These are phyloP conservation scores for Metarhizium humberi DNA, from an alignment of 2,329 filamentous ascomycete species.

Conservation along the genomic window DNA sequence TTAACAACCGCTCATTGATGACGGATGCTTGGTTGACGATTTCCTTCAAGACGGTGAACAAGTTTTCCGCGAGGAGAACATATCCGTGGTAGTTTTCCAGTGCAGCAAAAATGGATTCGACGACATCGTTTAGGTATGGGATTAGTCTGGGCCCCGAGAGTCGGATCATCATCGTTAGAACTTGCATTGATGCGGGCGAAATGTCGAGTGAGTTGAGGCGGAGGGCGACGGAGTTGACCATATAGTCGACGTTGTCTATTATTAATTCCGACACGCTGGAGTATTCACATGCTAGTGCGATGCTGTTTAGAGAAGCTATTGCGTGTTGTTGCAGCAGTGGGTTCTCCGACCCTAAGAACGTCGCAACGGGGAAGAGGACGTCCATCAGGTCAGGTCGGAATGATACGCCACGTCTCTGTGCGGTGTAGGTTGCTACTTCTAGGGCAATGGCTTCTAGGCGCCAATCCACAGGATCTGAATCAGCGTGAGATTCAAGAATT, in stretches of 20 bases:
- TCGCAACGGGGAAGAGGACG: conserved; percentile 80
- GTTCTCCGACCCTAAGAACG: conserved; percentile 69
- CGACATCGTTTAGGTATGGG: conserved; percentile 84
- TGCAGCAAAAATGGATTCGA: conserved; percentile 83
- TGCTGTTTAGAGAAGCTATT: conserved; percentile 69
- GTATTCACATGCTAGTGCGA: conserved; percentile 72
- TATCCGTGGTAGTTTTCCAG: conserved; percentile 96
- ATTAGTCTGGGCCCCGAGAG: conserved; percentile 74
- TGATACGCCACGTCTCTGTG: conserved; percentile 51
- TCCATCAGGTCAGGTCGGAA: conserved; percentile 87
- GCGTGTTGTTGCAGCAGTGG: conserved; percentile 67
- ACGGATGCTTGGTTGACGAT: conserved; percentile 75
- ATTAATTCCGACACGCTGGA: conserved; percentile 66
- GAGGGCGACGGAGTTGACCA: conserved; percentile 85
- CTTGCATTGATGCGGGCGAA: conserved; percentile 81
- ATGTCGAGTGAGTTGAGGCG: conserved; percentile 88
- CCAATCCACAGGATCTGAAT: conserved; percentile 51
- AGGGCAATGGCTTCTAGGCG: conserved; percentile 69
- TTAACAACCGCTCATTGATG: conserved; percentile 38
- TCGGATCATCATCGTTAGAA: conserved; percentile 87
- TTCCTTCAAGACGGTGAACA: conserved; percentile 75
- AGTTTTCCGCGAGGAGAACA: conserved; percentile 68
- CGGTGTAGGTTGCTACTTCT: conserved; percentile 70
- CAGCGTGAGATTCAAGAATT: conserved; percentile 45
- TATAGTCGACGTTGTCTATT: conserved; percentile 88